Conservation (phyloP, 306 rosid genomes). For the Fragaria ananassa region DNA sequence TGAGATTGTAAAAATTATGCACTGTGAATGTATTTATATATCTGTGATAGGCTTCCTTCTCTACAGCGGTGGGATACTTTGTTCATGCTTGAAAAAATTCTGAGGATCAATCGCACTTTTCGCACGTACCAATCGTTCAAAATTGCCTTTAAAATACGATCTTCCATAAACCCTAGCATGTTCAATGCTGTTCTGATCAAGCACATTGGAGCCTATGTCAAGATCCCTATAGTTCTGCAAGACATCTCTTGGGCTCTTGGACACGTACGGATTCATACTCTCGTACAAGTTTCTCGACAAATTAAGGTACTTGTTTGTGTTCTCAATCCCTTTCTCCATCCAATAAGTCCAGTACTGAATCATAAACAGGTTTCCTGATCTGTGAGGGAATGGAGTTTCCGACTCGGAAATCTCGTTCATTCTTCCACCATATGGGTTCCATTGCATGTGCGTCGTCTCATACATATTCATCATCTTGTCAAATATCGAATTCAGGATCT, state of each 20-base stretch:
- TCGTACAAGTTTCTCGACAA: not conserved
- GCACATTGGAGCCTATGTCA: conserved; percentile 7
- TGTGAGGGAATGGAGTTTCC: conserved; percentile 17
- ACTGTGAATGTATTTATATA: not conserved
- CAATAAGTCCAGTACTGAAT: conserved; percentile 8
- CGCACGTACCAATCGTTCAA: conserved; percentile 20
- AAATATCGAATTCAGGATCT: not conserved
- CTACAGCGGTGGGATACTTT: conserved; percentile 21
- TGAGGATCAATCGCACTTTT: conserved; percentile 24
- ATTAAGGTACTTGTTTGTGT: conserved; percentile 13
- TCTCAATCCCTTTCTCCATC: conserved; percentile 2
- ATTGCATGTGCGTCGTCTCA: not conserved
- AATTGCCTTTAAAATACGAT: conserved; percentile 17
- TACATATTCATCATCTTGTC: not conserved
- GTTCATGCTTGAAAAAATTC: conserved; percentile 25
- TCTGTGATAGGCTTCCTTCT: not conserved
- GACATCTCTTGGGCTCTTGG: conserved; percentile 9
- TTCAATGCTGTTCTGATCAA: not conserved
- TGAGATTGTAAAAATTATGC: not conserved
- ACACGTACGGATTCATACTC: conserved; percentile 6
- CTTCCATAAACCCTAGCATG: conserved; percentile 21
- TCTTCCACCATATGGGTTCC: conserved; percentile 28
- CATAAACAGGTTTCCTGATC: not conserved
- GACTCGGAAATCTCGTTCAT: conserved; percentile 25
- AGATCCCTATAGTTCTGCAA: conserved; percentile 11